Evolutionary conservation across 2,329 filamentous ascomycete genomes (phyloP), one percentile per base, ranked within the genome.

Genomic region (Fusarium illudens): DNA sequence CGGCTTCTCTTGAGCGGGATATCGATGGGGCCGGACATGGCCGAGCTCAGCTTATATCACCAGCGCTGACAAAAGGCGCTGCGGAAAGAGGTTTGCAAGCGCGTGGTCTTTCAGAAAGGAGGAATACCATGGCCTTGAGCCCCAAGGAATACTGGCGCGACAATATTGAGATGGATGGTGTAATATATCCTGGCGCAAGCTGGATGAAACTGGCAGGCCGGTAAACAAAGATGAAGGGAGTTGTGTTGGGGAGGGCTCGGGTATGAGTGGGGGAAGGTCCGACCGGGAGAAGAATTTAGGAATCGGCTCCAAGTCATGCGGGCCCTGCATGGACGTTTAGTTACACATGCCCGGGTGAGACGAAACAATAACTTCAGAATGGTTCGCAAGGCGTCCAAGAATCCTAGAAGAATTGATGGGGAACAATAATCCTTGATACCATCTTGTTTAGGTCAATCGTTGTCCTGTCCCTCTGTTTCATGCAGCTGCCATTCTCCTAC

Each of bases 11-110:
- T 67, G 33, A 59, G 36, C 10, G 72, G 71, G 62, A 74, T 74
- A 49, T 72, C 65, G n/a, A 74, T 74, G 11, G 72, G 71, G 56
- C 54, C 46, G 17, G 69, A 65, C 72, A 74, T 74, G 58, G 29
- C 49, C 27, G 42, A 25, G 19, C 19, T 36, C 17, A 34, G 19
- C 13, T 34, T 30, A 29, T 56, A 19, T 20, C 39, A 44, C 39
- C 15, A 3, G 39, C 20, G 25, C 22, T 42, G 22, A 42, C 37
- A 42, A 42, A 44, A 17, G 13, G 15, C 39, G 39, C 39, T 27
- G 39, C 6, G 22, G 20, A 3, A 27, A 44, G 39, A 20, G 39
- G 39, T 44, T 15, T 44, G 39, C 37, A 42, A 44, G 22, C 39
- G 39, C 22, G 39, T 44, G 13, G 39, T 44, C 39, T 27, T 27